Base-by-base conservation (phyloP, 2,329 filamentous ascomycete genomes). In the Sporothrix variecibatus region DNA sequence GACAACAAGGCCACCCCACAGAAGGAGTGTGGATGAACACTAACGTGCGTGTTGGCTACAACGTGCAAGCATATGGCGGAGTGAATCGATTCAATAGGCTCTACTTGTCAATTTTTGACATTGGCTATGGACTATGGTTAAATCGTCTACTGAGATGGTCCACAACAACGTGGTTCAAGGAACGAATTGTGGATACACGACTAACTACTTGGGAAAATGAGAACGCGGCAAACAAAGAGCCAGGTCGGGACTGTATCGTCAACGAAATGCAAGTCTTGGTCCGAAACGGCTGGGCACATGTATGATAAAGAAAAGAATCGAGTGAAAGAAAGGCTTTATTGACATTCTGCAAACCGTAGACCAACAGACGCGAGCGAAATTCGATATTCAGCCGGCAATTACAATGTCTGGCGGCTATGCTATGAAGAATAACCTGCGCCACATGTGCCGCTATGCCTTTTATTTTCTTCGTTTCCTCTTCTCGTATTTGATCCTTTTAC, bases 11-110 rank as follows among this genome's bases (percentile, higher is more conserved):
- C 51, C 51, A 23, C 40, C 9, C 20, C n/a, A 23, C 6, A 62
- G 2, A 64, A 11, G 60, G 60, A 11, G 60, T 65, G n/a, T 65
- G 60, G 60, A 65, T 65, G 60, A 65, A 65, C n/a, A 43, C 60
- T 3, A n/a, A 43, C 3, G 60, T 65, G 11, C 60, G 60, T 15
- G n/a, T 65, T 20, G 60, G 34, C 8, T 65, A 65, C 38, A 65
- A 26, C 3, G 4, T 3, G n/a, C 6, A 26, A 2, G 34, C 38
- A 1, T 43, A 43, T 8, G 34, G 5, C 8, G 34, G 34, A 1
- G n/a, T 65, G 34, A 34, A 65, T 15, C 34, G 7, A 5, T 34
- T 2, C 7, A 6, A 34, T 5, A 15, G n/a, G 60, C 11, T 11
- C 6, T 43, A 34, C 20, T 8, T 43, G 60, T 43, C 60, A n/a